Evolutionary conservation across 495 filamentous ascomycete genomes (phyloP), one percentile per base, ranked within the genome.

Genomic region (Cryomyces minteri): DNA sequence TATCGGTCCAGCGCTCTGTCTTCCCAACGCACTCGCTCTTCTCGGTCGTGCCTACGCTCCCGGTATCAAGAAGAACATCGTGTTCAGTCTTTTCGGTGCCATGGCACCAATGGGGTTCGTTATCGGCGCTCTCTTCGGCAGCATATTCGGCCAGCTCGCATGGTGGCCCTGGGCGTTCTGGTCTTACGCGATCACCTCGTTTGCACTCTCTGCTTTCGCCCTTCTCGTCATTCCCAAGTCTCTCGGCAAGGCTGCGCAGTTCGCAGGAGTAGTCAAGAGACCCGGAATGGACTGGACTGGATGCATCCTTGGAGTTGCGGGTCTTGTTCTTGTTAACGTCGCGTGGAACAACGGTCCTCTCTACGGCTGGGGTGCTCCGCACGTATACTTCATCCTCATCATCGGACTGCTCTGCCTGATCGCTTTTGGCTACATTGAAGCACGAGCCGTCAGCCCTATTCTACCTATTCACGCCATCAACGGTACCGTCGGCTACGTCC

Each of bases 81-180:
- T 56, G 18, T 58, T 60, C 45, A 51, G 47, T 43, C 43, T 58
- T 32, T 60, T 60, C 41, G 57, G 55, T 40, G 55, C 50, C n/a
- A 39, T 48, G n/a, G 57, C 55, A 28, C 57, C 57, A 4, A 43
- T 45, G 18, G 57, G 57, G 5, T 55, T 54, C 31, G 49, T 60
- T 41, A 51, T 54, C 31, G 57, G 57, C 32, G 55, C 53, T 1
- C 36, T 41, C 2, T 55, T 38, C 30, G 55, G 55, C 11, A 50
- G 49, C 32, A 47, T 60, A 1, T 60, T 60, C 41, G 54, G 45
- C 5, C 49, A 59, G 32, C 10, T 50, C 5, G 30, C 48, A 4
- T 58, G 52, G 52, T 59, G 57, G 57, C 57, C 57, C 11, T 60
- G 57, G 57, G 51, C 50, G 0, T 60, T 58, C 48, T 60, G 57